Conservation (phyloP, 345 rosid genomes). For the Laguncularia racemosa region DNA sequence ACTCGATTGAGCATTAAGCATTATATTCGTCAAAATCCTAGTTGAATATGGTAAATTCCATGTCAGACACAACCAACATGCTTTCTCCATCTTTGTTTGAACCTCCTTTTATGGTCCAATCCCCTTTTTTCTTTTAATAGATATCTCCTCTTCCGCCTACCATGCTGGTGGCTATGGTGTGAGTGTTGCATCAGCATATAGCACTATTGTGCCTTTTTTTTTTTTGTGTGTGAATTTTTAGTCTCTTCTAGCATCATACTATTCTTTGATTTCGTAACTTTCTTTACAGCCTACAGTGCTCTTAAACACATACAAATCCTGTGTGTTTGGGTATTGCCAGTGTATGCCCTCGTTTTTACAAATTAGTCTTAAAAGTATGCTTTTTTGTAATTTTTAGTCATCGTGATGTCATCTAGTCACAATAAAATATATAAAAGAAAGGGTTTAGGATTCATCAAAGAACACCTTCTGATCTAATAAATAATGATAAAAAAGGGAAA, state of each 20-base stretch:
- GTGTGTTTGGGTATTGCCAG: background rate
- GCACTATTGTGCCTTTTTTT: background rate
- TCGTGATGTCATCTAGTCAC: too few relatives aligned
- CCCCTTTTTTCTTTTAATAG: constrained; percentile 10
- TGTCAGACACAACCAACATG: constrained; percentile 16
- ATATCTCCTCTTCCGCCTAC: constrained; percentile 32
- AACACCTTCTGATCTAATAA: too few relatives aligned
- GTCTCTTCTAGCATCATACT: too few relatives aligned
- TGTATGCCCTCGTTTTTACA: background rate
- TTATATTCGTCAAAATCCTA: constrained; percentile 31
- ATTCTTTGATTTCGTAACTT: too few relatives aligned
- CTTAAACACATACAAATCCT: too few relatives aligned
- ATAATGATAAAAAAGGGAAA: too few relatives aligned
- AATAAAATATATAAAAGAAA: too few relatives aligned
- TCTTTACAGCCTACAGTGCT: too few relatives aligned
- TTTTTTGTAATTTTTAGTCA: too few relatives aligned
- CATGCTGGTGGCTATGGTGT: constrained; percentile 28
- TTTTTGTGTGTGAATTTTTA: too few relatives aligned
- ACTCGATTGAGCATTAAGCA: constrained; percentile 40
- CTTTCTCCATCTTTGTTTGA: constrained; percentile 3
- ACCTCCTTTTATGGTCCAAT: constrained; percentile 25
- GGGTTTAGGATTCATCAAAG: too few relatives aligned
- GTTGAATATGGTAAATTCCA: constrained; percentile 21
- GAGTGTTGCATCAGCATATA: constrained; percentile 23
- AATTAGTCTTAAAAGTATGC: too few relatives aligned